A percentile compares a stretch with the other conserved stretches of the same genome.
Conservation (phyloP, 352 stramenopile genomes). For the Phytophthora cactorum region DNA sequence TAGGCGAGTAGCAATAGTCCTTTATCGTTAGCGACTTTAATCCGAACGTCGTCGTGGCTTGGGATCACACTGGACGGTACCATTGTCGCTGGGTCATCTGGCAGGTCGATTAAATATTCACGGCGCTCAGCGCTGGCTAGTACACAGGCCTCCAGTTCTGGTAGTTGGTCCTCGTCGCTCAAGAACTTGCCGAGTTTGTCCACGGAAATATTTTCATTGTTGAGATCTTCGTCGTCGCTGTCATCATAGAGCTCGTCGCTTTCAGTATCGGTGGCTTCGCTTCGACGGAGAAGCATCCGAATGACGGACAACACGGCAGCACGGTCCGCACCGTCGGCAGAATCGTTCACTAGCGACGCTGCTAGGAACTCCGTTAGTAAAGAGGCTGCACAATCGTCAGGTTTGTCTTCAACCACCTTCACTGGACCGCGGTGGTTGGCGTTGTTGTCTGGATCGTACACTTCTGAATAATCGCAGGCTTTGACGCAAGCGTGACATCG, state of each 20-base stretch:
- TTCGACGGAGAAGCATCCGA: constrained; percentile 27
- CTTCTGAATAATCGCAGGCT: constrained; percentile 37
- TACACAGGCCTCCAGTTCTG: constrained; percentile 28
- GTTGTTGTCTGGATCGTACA: constrained; percentile 11
- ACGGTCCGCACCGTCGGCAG: constrained; percentile 15
- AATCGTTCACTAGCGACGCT: constrained; percentile 28
- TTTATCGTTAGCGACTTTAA: constrained; percentile 25
- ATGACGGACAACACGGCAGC: constrained; percentile 41
- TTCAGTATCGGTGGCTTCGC: constrained; percentile 9
- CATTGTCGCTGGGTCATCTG: constrained; percentile 24
- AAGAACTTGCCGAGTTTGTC: constrained; percentile 20
- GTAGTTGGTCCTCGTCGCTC: constrained; percentile 20
- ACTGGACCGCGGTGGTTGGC: constrained; percentile 19
- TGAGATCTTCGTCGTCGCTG: constrained; percentile 20
- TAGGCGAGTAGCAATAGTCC: constrained; percentile 44
- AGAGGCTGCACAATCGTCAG: constrained; percentile 14
- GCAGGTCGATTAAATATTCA: constrained; percentile 41
- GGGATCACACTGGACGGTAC: constrained; percentile 38
- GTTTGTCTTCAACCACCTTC: constrained; percentile 26
- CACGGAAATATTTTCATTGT: constrained; percentile 10
- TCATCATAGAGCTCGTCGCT: neutral
- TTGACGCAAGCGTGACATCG: constrained; percentile 26
- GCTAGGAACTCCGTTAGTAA: constrained; percentile 40
- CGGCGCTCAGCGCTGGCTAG: constrained; percentile 45
- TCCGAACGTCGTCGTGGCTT: constrained; percentile 32